These are phyloP conservation scores for Fusarium ramigenum DNA, from an alignment of 2,329 filamentous ascomycete genomes.

Conservation along the genomic window DNA sequence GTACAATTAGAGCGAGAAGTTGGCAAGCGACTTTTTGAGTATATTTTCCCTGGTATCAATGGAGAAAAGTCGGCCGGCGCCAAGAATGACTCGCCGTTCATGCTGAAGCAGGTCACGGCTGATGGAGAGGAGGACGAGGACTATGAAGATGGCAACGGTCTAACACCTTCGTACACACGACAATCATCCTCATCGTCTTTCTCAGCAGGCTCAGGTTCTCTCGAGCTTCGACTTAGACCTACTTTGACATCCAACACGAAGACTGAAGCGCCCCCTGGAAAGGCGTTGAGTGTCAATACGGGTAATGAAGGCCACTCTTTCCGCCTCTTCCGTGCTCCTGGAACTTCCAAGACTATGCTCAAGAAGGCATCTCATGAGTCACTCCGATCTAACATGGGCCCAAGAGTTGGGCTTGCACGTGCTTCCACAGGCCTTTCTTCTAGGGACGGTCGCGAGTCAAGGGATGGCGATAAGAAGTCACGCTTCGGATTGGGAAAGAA, in stretches of 20 bases:
- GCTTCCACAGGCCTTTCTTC: constrained; percentile 57
- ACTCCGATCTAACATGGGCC: constrained; percentile 55
- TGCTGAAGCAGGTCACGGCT: constrained; percentile 52
- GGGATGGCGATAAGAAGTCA: constrained; percentile 57
- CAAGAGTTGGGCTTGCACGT: constrained; percentile 55
- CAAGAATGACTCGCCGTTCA: constrained; percentile 70
- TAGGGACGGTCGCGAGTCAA: constrained; percentile 51
- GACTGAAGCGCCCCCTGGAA: constrained; percentile 51
- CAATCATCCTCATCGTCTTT: constrained; percentile 57
- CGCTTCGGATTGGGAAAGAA: constrained; percentile 66
- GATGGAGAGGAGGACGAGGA: constrained; percentile 60
- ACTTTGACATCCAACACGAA: constrained; percentile 72
- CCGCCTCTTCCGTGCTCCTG: constrained; percentile 59
- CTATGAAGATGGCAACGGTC: constrained; percentile 51
- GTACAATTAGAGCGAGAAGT: constrained; percentile 93
- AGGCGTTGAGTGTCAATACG: constrained; percentile 60
- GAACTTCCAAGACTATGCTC: constrained; percentile 54
- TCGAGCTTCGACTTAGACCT: constrained; percentile 84
- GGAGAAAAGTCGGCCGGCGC: constrained; percentile 57
- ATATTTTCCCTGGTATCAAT: constrained; percentile 90
- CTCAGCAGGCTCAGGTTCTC: constrained; percentile 72
- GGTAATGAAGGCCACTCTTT: constrained; percentile 60
- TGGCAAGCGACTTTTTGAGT: constrained; percentile 93
- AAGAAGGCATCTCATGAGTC: constrained; percentile 69
- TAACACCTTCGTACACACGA: constrained; percentile 53